These are phyloP conservation scores for Candida manassasensis DNA, from an alignment of 805 yeast species.

Conservation along the genomic window DNA sequence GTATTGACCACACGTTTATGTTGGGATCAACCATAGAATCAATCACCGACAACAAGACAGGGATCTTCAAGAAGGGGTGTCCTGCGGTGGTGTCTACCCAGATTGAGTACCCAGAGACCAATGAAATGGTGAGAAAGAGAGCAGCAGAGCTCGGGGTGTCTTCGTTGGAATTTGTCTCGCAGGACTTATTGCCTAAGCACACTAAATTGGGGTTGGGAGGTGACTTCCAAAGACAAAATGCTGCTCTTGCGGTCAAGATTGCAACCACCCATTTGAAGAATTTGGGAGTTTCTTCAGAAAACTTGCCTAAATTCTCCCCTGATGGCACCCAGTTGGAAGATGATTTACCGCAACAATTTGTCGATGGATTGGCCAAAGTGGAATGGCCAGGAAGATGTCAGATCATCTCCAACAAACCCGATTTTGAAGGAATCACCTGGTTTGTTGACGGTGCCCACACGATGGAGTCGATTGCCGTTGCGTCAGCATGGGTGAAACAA, in stretches of 20 bases:
- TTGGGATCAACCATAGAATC: conserved; percentile 83
- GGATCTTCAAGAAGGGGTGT: conserved; percentile 70
- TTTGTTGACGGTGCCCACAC: conserved; percentile 96
- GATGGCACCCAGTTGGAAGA: conserved; percentile 8
- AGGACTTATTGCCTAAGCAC: conserved; percentile 27
- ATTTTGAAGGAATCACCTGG: conserved; percentile 56
- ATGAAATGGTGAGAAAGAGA: conserved; percentile 54
- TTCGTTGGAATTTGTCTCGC: conserved; percentile 47
- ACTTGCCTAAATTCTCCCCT: conserved; percentile 19
- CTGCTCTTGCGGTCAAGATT: conserved; percentile 77
- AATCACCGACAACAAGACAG: conserved; percentile 96
- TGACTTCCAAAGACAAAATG: conserved; percentile 78
- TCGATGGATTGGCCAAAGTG: conserved; percentile 59
- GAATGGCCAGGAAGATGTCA: conserved; percentile 98
- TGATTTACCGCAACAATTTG: conserved; percentile 46
- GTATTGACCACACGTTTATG: conserved; percentile 86
- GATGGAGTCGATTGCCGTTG: conserved; percentile 76
- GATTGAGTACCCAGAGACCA: conserved; percentile 46
- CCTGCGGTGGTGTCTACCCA: conserved; percentile 66
- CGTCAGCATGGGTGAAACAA: conserved; percentile 69
- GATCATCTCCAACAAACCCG: conserved; percentile 44
- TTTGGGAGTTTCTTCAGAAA: conserved; percentile 36
- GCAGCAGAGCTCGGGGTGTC: conserved; percentile 57
- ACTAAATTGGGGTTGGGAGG: conserved; percentile 72
- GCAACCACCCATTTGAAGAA: conserved; percentile 55